Evolutionary conservation across 2,329 filamentous ascomycete species (phyloP), one percentile per base, ranked within the genome.

Genomic region (Aureobasidium vineae): DNA sequence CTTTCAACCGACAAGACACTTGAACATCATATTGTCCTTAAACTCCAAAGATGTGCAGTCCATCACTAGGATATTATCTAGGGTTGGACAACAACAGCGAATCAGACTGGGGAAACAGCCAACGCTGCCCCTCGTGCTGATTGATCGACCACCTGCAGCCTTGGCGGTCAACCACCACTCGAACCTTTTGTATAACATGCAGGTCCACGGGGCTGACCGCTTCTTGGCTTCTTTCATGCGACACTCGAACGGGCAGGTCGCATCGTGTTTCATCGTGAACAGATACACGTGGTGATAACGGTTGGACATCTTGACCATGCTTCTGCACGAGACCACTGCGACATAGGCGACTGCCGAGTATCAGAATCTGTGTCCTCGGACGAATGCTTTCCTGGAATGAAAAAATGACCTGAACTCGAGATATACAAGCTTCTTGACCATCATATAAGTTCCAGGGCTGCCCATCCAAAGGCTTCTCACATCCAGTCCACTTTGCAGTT

Each of bases 101-200:
- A 63, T 63, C 59, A 52, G 45, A 52, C 31, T 63, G 45, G 45
- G 45, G 45, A 63, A 63, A 40, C 45, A 40, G 36, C 45, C n/a
- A 63, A 63, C 59, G 59, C 45, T 23, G 28, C 21, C 43, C 43
- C 43, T 47, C 43, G 43, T 47, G 10, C 45, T 23, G 31, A 63
- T 52, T 40, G 59, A 63, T 63, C 59, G 45, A 63, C 59, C 59
- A 33, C 45, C 43, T 61, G 43, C 57, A 52, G 59, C 36, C 59
- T 63, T 63, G 59, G 59, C 59, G 26, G 10, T 38, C 8, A 16
- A 49, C 16, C 5, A 49, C 28, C n/a, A 45, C 41, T 49, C 41
- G 16, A 54, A 38, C 33, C 31, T 49, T 49, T 61, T 63, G 59
- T 63, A 63, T 63, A 50, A 50, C 23, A 28, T 33, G 43, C 59